phyloP scores from a whole-genome alignment of 2,329 filamentous ascomycete species.

The Fusarium devonianum region DNA sequence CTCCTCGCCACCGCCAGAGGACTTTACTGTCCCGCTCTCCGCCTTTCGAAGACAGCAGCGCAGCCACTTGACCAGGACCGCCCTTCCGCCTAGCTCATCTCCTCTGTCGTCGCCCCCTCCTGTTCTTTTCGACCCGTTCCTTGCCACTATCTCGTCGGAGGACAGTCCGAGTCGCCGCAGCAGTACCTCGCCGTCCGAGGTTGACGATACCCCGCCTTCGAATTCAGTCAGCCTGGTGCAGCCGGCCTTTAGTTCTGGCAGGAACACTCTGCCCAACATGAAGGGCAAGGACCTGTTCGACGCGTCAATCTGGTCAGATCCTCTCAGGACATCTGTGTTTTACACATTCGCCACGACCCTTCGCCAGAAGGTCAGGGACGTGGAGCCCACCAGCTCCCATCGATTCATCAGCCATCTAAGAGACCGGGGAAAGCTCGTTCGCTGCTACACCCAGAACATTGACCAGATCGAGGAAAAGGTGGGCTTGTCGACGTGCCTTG shows the following conservation, averaged over 20 bases:
- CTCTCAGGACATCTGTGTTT: slow-evolving; percentile 72
- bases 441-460: slow-evolving; percentile 80
- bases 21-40: slow-evolving; percentile 39
- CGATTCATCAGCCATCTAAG: slow-evolving; percentile 72
- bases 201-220: slow-evolving; percentile 53
- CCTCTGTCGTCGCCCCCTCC: slow-evolving; percentile 65
- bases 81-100: slow-evolving; percentile 54
- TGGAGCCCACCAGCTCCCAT: slow-evolving; percentile 70
- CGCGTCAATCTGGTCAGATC: slow-evolving; percentile 73
- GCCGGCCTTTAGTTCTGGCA: slow-evolving; percentile 41
- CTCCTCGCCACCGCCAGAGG: slow-evolving; percentile 49
- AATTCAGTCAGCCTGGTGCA: slow-evolving; percentile 52
- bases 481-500: slow-evolving; percentile 68
- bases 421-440: slow-evolving; percentile 71
- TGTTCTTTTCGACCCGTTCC: slow-evolving; percentile 59
- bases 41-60: slow-evolving; percentile 34
- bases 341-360: slow-evolving; percentile 75
- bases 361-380: slow-evolving; percentile 68
- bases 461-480: slow-evolving; percentile 76
- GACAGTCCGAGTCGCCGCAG: slow-evolving; percentile 46
- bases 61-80: slow-evolving; percentile 32
- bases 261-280: slow-evolving; percentile 62
- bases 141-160: slow-evolving; percentile 48
- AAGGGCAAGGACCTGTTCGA: slow-evolving; percentile 78
- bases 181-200: slow-evolving; percentile 54